A percentile compares a stretch with the other conserved stretches of the same genome.
These are phyloP conservation scores for Komagataella populi DNA, from an alignment of 805 yeast genomes.

Conservation along the genomic window DNA sequence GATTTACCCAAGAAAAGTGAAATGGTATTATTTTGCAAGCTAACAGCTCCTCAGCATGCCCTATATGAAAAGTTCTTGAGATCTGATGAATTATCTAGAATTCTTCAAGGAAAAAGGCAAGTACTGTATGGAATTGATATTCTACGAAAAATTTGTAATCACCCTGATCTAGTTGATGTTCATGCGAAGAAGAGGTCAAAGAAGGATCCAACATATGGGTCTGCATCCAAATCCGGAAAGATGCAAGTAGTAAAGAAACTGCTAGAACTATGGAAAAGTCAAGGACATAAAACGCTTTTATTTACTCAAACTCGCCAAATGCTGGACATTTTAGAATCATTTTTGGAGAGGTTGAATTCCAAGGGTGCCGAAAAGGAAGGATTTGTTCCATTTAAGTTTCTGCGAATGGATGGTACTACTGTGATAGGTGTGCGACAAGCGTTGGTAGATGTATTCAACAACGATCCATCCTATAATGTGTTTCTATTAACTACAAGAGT, in stretches of 20 bases:
- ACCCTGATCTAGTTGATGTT: conserved; percentile 69
- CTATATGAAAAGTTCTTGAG: conserved; percentile 63
- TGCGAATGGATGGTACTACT: conserved; percentile 94
- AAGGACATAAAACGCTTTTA: conserved; percentile 68
- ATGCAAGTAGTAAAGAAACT: conserved; percentile 78
- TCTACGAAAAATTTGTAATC: conserved; percentile 86
- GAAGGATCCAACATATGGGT: conserved; percentile 15
- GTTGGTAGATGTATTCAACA: conserved; percentile 73
- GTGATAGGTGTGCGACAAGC: conserved; percentile 63
- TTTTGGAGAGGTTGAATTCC: conserved; percentile 29
- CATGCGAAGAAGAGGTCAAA: conserved; percentile 19
- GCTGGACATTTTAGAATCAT: conserved; percentile 74
- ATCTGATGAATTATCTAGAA: conserved; percentile 63
- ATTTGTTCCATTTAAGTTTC: conserved; percentile 24
- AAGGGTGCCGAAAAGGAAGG: conserved; percentile 11
- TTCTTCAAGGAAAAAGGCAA: conserved; percentile 63
- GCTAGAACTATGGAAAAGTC: conserved; percentile 60
- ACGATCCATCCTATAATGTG: conserved; percentile 38
- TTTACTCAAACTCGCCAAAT: conserved; percentile 91
- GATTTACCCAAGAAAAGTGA: conserved; percentile 90
- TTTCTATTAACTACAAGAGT: conserved; percentile 87
- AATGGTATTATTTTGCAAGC: conserved; percentile 82
- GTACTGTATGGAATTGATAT: conserved; percentile 85
- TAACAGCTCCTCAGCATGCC: conserved; percentile 64
- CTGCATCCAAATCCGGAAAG: conserved; percentile 72